A percentile compares a stretch with the other conserved stretches of the same genome.
These are phyloP conservation scores for Penicillium arizonense DNA, from an alignment of 495 filamentous ascomycete genomes.

Conservation along the genomic window DNA sequence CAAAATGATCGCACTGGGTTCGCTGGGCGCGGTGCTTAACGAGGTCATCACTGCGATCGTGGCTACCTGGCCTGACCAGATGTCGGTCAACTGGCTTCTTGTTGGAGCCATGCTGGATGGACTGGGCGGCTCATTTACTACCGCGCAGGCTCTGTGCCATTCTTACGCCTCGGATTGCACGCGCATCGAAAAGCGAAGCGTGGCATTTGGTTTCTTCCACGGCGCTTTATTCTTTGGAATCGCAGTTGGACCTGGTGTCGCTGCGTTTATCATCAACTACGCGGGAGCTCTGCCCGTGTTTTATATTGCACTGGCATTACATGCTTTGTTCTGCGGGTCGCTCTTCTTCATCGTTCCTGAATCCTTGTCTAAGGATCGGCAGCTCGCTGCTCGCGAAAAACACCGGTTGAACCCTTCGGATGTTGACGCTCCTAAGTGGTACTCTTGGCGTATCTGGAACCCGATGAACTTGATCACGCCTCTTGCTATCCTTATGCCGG, in stretches of 20 bases:
- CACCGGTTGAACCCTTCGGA: slow-evolving; percentile 34
- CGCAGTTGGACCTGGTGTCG: slow-evolving; percentile 76
- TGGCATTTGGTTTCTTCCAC: slow-evolving; percentile 88
- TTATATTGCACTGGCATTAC: slow-evolving; percentile 69
- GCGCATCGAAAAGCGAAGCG: slow-evolving; percentile 68
- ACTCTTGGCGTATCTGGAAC: slow-evolving; percentile 28
- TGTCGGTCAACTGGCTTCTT: slow-evolving; percentile 72
- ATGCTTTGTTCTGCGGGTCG: slow-evolving; percentile 67
- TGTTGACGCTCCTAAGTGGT: slow-evolving; percentile 12
- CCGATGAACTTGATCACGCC: slow-evolving; percentile 67
- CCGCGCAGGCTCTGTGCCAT: slow-evolving; percentile 73
- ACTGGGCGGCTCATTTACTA: slow-evolving; percentile 80
- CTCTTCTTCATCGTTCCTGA: slow-evolving; percentile 74
- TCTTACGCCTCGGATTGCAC: slow-evolving; percentile 91
- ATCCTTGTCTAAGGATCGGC: slow-evolving; percentile 68
- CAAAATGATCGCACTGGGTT: slow-evolving; percentile 62
- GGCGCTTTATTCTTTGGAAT: slow-evolving; percentile 84
- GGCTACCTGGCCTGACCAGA: slow-evolving; percentile 65
- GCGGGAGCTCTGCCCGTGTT: slow-evolving; percentile 71
- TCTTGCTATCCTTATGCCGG: slow-evolving; percentile 75
- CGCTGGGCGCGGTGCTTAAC: slow-evolving; percentile 61
- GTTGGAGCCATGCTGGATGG: slow-evolving; percentile 76
- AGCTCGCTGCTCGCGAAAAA: slow-evolving; percentile 65
- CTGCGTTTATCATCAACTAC: slow-evolving; percentile 69
- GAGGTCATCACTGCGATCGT: slow-evolving; percentile 77